These are phyloP conservation scores for Penicillium waksmanii DNA, from an alignment of 495 filamentous ascomycete species.

Conservation along the genomic window DNA sequence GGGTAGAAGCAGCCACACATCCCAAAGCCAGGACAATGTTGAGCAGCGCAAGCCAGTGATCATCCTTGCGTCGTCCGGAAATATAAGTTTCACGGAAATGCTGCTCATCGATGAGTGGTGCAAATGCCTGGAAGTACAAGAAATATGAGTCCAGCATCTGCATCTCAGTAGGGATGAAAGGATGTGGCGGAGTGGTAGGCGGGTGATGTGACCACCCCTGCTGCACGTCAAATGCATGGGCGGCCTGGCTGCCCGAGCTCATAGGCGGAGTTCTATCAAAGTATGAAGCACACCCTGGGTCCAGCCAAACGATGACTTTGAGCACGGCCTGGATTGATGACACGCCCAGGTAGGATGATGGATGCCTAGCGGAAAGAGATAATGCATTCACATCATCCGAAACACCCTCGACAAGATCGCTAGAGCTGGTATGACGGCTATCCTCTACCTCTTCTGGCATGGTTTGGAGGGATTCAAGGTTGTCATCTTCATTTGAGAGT, in stretches of 20 bases:
- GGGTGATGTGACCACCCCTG: slow-evolving; percentile 31
- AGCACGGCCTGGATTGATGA: slow-evolving; percentile 81
- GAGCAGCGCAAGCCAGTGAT: slow-evolving; percentile 73
- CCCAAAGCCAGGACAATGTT: slow-evolving; percentile 85
- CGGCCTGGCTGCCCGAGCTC: slow-evolving; percentile 24
- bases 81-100: slow-evolving; percentile 74
- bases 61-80: slow-evolving; percentile 66
- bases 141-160: slow-evolving; percentile 79
- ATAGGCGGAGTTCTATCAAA: slow-evolving; percentile 50
- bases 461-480: slow-evolving; percentile 45
- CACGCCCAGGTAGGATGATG: slow-evolving; percentile 79
- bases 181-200: slow-evolving; percentile 34
- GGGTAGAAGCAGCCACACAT: slow-evolving; percentile 69
- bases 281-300: slow-evolving; percentile 63
- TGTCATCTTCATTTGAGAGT: slow-evolving; percentile 43
- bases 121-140: slow-evolving; percentile 71
- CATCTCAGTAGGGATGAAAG: slow-evolving; percentile 42
- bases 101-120: slow-evolving; percentile 77
- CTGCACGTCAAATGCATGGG: slow-evolving; percentile 21
- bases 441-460: slow-evolving; percentile 45
- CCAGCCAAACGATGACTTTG: slow-evolving; percentile 78
- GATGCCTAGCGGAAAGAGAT: slow-evolving; percentile 70
- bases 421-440: slow-evolving; percentile 24
- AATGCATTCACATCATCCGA: slow-evolving; percentile 83
- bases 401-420: slow-evolving; percentile 64